A percentile compares a stretch with the other conserved stretches of the same genome.
Evolutionary conservation across 2,329 filamentous ascomycete species (phyloP).

Genomic region (Mycosphaerella arachidis): DNA sequence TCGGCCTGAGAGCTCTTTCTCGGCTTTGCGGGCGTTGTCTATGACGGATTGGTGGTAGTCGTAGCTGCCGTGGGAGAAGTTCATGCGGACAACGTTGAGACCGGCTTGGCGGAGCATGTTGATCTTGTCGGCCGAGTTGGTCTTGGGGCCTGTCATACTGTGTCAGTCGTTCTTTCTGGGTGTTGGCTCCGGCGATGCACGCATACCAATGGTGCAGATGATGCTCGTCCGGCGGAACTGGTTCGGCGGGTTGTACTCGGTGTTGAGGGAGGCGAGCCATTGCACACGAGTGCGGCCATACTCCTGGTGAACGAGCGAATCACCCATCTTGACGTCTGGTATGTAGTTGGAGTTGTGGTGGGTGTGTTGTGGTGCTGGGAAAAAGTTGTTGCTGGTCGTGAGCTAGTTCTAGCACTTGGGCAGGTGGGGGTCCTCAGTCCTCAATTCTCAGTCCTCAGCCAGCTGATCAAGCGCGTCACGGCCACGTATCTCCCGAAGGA

Average conservation of each 20-base stretch:
- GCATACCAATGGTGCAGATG: constrained; percentile 87
- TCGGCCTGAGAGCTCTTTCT: constrained; percentile 70
- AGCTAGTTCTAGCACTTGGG: neutral
- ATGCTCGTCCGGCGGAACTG: constrained; percentile 97
- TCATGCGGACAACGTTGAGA: constrained; percentile 99
- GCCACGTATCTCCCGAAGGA: neutral
- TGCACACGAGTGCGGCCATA: constrained; percentile 66
- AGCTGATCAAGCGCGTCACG: neutral
- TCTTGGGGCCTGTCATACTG: constrained; percentile 68
- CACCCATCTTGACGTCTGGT: constrained; percentile 49
- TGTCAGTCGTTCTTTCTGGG: constrained; percentile 1
- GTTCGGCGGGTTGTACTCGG: constrained; percentile 76
- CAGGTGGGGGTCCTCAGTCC: neutral
- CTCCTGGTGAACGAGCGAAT: constrained; percentile 78
- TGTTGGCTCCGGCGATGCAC: neutral
- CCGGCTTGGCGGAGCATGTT: constrained; percentile 83
- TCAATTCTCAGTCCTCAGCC: neutral
- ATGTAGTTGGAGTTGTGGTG: constrained; percentile 4
- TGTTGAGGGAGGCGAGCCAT: constrained; percentile 77
- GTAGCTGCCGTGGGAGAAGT: constrained; percentile 93
- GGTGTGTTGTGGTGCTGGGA: neutral
- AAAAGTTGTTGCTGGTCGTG: neutral
- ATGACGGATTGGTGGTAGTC: constrained; percentile 98
- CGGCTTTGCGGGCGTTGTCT: constrained; percentile 86
- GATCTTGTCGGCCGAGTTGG: constrained; percentile 95